Conservation (phyloP, 2,329 filamentous ascomycete species). For the Phoma sp. region DNA sequence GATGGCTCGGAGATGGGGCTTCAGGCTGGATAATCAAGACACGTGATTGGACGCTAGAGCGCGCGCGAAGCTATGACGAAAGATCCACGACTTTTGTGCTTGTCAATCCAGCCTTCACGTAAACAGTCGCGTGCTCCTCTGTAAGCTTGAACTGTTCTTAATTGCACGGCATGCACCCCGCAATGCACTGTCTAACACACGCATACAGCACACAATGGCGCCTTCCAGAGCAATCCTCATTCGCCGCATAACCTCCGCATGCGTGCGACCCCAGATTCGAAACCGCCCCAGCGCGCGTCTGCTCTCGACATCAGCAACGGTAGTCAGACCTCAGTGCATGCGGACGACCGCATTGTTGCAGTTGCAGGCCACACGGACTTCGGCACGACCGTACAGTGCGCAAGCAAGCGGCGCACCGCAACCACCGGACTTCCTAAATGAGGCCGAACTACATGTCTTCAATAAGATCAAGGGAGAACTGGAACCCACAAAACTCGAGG, state of each 20-base stretch:
- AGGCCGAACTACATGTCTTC: conserved; percentile 56
- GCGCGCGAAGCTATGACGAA: conserved; percentile 39
- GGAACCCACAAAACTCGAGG: conserved; percentile 55
- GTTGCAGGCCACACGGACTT: neutral
- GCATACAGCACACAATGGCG: conserved; percentile 36
- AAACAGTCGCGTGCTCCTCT: conserved; percentile 11
- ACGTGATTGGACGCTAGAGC: conserved; percentile 39
- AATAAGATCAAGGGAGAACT: conserved; percentile 53
- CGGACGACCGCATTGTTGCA: conserved; percentile 3
- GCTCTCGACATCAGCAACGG: conserved; percentile 21
- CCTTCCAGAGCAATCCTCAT: conserved; percentile 41
- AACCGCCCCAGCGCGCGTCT: conserved; percentile 20
- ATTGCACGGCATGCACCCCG: conserved; percentile 10
- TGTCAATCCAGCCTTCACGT: conserved; percentile 21
- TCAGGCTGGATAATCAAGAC: conserved; percentile 22
- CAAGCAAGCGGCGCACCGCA: conserved; percentile 28
- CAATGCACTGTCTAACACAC: conserved; percentile 16
- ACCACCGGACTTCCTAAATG: conserved; percentile 56
- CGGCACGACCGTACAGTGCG: conserved; percentile 35
- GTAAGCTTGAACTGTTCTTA: conserved; percentile 16
- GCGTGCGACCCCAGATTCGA: conserved; percentile 23
- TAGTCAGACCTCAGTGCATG: conserved; percentile 8
- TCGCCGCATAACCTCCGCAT: conserved; percentile 28
- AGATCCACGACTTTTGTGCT: conserved; percentile 20
- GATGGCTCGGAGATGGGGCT: neutral